Percentiles rank a stretch among this genome's conserved stretches.
Conservation (phyloP, 495 filamentous ascomycete species). For the Lophium mytilinum region DNA sequence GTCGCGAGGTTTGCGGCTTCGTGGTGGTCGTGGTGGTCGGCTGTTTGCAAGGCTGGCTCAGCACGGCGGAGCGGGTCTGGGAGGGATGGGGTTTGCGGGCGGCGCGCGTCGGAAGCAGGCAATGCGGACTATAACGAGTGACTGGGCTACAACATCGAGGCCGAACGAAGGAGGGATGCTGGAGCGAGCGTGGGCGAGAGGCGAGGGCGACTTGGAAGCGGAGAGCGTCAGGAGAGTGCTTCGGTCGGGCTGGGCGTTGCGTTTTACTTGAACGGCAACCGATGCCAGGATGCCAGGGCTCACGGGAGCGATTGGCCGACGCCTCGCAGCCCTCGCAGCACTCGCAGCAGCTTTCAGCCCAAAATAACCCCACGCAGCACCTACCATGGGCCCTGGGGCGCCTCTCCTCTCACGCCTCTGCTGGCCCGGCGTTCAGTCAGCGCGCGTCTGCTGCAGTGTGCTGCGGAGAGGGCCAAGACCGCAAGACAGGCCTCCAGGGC, state of each 20-base stretch:
- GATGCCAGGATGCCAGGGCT: not conserved
- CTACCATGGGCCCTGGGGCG: too few relatives aligned
- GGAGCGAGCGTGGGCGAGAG: too few relatives aligned
- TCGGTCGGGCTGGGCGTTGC: not conserved
- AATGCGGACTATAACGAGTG: conserved; percentile 3
- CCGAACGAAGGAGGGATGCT: not conserved
- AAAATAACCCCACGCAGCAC: conserved; percentile 24
- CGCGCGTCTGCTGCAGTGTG: not conserved
- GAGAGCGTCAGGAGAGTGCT: conserved; percentile 1
- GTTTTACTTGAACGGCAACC: conserved; percentile 4
- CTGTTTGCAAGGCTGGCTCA: not conserved
- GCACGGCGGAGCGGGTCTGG: conserved; percentile 1
- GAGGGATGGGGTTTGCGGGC: not conserved
- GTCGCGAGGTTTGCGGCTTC: not conserved
- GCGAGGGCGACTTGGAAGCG: not conserved
- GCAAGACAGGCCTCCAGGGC: not conserved
- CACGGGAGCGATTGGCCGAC: not conserved
- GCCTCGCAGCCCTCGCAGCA: not conserved
- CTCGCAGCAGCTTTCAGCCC: not conserved
- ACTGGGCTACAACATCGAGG: not conserved
- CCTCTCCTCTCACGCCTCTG: conserved; percentile 1
- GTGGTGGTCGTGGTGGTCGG: not conserved
- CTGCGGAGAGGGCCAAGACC: too few relatives aligned
- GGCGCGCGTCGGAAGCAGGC: not conserved
- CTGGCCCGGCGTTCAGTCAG: not conserved